These are phyloP conservation scores for Penicillium samsonianum DNA, from an alignment of 495 filamentous ascomycete genomes.

Conservation along the genomic window DNA sequence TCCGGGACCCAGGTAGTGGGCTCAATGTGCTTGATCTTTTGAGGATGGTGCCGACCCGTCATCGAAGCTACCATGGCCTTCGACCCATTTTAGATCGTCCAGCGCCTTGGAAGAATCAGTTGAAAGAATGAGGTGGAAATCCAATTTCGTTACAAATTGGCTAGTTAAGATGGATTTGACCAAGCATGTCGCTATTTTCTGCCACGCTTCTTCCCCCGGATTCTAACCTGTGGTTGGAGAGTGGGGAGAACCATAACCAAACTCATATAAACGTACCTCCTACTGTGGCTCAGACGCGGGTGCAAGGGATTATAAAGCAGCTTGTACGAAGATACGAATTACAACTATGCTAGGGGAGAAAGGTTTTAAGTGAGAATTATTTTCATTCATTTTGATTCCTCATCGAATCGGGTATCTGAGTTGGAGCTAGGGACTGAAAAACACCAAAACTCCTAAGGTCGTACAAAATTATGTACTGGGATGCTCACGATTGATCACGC, in stretches of 20 bases:
- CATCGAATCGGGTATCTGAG: constrained; percentile 16
- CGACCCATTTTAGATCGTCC: constrained; percentile 1
- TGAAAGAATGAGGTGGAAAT: not conserved
- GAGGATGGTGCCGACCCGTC: constrained; percentile 5
- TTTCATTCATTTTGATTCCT: constrained; percentile 14
- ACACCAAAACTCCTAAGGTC: not conserved
- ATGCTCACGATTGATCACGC: constrained; percentile 6
- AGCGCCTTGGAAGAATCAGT: constrained; percentile 4
- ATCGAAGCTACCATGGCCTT: not conserved
- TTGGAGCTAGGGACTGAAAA: not conserved
- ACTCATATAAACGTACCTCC: no score
- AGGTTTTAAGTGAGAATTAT: not conserved
- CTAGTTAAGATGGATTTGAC: not conserved
- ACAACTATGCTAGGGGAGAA: not conserved
- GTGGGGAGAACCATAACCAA: not conserved
- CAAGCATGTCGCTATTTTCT: not conserved
- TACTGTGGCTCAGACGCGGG: no score
- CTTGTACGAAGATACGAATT: not conserved
- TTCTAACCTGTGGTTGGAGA: not conserved
- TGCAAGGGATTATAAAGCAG: not conserved
- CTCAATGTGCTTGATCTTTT: constrained; percentile 14
- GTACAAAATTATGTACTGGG: constrained; percentile 9
- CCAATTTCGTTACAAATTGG: no score
- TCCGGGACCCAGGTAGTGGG: constrained; percentile 19
- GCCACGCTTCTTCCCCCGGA: not conserved